Evolutionary conservation across 441 rosid species (phyloP), one percentile per base, ranked within the genome.

Genomic region (Arabidopsis hybrid): DNA sequence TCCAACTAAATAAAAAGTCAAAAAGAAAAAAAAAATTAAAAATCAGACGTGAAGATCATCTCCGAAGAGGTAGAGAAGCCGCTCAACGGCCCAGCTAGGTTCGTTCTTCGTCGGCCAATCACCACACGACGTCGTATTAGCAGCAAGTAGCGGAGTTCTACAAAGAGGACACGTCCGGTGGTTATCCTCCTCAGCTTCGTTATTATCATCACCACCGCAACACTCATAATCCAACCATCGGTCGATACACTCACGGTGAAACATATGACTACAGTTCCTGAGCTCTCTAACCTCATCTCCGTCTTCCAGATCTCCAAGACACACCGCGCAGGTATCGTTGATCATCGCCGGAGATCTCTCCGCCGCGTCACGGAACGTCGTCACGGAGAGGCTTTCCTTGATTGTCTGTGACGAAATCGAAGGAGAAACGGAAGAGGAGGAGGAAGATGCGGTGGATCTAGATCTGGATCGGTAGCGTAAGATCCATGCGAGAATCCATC

Each of bases 71-170:
- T 91, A 93, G 7, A 90, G 85, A 50, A 92, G 79, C 14, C 91
- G 86, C 66, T 93, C 95, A 0, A 91, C 96, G 4, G 92, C 94
- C 98, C 98, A 93, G 67, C 92, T 87, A 2, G 93, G 96, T 75
- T 91, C 91, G 2, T 79, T 78, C 67, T 65, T 80, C 1, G 64
- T 11, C 14, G 79, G 78, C 85, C 82, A 76, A 38, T 65, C 82
- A 6, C 81, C 57, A 16, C 77, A 92, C 0, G 81, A 80, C 29
- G 60, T 4, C 9, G 84, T 87, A 1, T 79, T 72, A 11, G 52
- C n/a, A 31, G 83, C 80, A 84, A 90, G 79, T 17, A 93, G 70
- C 50, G 97, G 96, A 58, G 97, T 81, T 73, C 98, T 81, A 76
- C 98, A 93, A 0, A 93, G 88, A 0, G 98, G 98, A 72, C 98